Conservation (phyloP, 2,329 filamentous ascomycete species). For the Proliferodiscus dingleyae region DNA sequence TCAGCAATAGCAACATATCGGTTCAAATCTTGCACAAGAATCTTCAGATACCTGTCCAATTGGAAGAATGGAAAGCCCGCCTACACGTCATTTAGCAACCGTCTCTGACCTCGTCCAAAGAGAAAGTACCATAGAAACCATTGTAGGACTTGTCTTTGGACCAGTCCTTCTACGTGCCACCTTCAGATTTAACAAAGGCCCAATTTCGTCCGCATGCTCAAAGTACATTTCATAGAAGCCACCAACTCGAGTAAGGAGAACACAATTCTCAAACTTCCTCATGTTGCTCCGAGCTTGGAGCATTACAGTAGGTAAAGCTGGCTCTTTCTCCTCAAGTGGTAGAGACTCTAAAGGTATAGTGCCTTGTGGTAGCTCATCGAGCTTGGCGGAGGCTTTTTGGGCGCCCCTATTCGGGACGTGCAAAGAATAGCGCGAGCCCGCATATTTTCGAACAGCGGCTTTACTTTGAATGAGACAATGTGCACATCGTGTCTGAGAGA, state of each 20-base stretch:
- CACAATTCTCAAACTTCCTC: constrained; percentile 83
- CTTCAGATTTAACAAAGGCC: constrained; percentile 81
- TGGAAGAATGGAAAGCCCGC: constrained; percentile 93
- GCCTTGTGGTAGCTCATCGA: constrained; percentile 55
- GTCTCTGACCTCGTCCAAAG: not conserved
- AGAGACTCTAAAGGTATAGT: constrained; percentile 36
- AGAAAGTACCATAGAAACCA: constrained; percentile 75
- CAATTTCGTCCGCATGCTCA: constrained; percentile 86
- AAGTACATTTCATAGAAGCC: constrained; percentile 98
- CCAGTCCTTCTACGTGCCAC: constrained; percentile 74
- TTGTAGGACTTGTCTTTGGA: constrained; percentile 64
- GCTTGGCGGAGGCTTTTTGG: constrained; percentile 49
- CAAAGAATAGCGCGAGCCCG: constrained; percentile 4
- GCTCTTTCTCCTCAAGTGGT: constrained; percentile 37
- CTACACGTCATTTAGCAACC: constrained; percentile 36
- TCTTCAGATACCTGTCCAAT: constrained; percentile 86
- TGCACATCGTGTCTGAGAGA: not conserved
- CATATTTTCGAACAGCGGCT: constrained; percentile 6
- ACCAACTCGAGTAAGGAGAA: constrained; percentile 85
- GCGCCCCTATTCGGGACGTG: constrained; percentile 39
- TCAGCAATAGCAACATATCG: constrained; percentile 92
- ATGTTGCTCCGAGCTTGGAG: constrained; percentile 86
- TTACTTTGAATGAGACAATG: constrained; percentile 3
- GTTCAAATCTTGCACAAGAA: constrained; percentile 84
- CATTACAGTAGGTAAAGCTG: constrained; percentile 78